Conservation (phyloP, 768 basidiomycete species). For the Rhizopogon sp. region DNA sequence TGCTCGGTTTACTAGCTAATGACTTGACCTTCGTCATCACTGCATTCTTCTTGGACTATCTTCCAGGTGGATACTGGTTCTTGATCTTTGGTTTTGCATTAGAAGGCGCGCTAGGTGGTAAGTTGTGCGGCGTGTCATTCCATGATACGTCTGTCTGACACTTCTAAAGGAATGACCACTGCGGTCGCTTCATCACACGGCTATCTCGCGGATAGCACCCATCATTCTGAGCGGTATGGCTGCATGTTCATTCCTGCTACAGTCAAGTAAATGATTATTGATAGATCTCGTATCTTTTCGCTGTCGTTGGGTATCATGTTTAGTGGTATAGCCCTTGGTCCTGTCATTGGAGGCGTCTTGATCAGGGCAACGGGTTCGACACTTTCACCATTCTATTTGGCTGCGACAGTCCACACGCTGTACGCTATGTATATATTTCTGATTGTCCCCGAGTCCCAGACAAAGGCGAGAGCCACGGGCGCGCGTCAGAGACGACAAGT, state of each 20-base stretch:
- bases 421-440: conserved; percentile 48
- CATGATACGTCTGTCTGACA: neutral
- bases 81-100: conserved; percentile 58
- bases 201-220: conserved; percentile 66
- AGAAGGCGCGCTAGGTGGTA: conserved; percentile 73
- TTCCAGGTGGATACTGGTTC: conserved; percentile 84
- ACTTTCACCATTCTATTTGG: conserved; percentile 70
- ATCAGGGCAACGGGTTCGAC: conserved; percentile 50
- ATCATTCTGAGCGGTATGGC: conserved; percentile 46
- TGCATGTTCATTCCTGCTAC: neutral
- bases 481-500: conserved; percentile 10
- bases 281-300: conserved; percentile 63
- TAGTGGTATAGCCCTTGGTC: conserved; percentile 73
- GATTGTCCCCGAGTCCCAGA: conserved; percentile 76
- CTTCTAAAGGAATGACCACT: conserved; percentile 41
- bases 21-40: conserved; percentile 70
- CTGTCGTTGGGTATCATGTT: conserved; percentile 63
- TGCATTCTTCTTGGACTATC: conserved; percentile 44
- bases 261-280: conserved; percentile 3
- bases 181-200: conserved; percentile 51
- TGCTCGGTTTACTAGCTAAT: conserved; percentile 54
- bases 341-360: conserved; percentile 62
- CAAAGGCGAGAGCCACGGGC: conserved; percentile 36
- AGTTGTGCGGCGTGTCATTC: conserved; percentile 13
- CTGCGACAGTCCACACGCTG: conserved; percentile 42